Percentiles rank a stretch among this genome's conserved stretches.
These are phyloP conservation scores for Neurospora sp. DNA, from an alignment of 495 filamentous ascomycete genomes.

Conservation along the genomic window DNA sequence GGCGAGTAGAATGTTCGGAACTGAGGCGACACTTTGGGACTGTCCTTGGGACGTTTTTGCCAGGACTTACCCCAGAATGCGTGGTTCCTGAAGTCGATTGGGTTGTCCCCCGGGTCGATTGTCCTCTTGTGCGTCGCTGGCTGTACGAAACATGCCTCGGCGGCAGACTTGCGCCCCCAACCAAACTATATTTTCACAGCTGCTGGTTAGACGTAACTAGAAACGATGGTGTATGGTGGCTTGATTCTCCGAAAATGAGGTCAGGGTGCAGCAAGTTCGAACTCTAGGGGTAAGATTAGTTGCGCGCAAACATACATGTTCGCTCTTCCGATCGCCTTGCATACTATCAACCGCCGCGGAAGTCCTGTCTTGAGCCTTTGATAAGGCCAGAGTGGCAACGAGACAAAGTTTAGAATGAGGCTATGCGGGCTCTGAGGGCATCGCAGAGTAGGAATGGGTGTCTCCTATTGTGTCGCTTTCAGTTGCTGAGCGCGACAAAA, in stretches of 20 bases:
- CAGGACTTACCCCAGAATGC: not conserved
- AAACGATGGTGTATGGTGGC: not conserved
- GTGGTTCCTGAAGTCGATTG: not conserved
- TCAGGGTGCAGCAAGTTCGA: not conserved
- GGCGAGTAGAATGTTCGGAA: not conserved
- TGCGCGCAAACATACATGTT: conserved; percentile 2
- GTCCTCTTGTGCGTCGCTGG: conserved; percentile 14
- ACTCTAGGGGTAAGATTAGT: not conserved
- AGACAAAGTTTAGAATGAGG: not conserved
- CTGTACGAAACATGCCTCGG: conserved; percentile 12
- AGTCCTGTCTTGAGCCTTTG: not conserved
- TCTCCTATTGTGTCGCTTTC: not conserved
- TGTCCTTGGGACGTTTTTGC: not conserved
- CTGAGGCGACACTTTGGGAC: not conserved
- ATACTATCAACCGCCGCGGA: not conserved
- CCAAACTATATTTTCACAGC: conserved; percentile 3
- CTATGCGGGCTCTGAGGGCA: not conserved
- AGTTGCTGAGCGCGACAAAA: not conserved
- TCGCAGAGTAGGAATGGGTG: not conserved
- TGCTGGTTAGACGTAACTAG: not conserved
- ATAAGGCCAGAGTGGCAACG: not conserved
- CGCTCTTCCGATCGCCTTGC: conserved; percentile 9
- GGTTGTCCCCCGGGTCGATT: conserved; percentile 1
- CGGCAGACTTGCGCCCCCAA: conserved; percentile 11
- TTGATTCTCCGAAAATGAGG: not conserved